phyloP scores from a whole-genome alignment of 2,329 filamentous ascomycete genomes.

The Aspergillus sclerotialis region DNA sequence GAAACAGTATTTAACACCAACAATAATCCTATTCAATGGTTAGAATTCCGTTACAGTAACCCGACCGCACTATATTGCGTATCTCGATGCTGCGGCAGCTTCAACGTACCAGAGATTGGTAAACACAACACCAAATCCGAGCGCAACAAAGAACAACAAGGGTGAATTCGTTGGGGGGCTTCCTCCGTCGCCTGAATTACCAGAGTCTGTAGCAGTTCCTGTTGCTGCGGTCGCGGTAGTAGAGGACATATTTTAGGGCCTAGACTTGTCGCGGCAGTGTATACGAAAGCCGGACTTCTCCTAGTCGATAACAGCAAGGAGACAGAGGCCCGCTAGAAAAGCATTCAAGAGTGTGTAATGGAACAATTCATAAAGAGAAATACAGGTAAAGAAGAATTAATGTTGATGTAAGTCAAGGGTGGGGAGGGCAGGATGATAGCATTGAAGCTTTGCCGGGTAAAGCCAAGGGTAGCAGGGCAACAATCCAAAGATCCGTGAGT shows the following conservation, averaged over 20 bases:
- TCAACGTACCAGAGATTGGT: conserved; percentile 90
- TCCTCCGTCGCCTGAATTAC: conserved; percentile 21
- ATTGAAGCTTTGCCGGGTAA: not conserved
- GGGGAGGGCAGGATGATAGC: not conserved
- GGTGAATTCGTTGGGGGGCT: conserved; percentile 61
- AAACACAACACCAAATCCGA: conserved; percentile 96
- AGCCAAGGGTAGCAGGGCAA: not conserved
- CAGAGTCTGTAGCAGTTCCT: conserved; percentile 18
- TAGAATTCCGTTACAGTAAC: conserved; percentile 3
- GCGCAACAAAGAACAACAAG: conserved; percentile 83
- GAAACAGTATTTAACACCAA: conserved; percentile 99
- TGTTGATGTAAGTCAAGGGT: not conserved
- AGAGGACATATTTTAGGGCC: conserved; percentile 17
- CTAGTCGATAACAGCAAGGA: conserved; percentile 1
- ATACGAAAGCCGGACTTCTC: conserved; percentile 1
- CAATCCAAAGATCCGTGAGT: conserved; percentile 1
- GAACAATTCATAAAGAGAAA: not conserved
- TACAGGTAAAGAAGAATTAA: not conserved
- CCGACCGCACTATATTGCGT: no score
- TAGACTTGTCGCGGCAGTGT: not conserved
- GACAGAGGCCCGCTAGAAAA: not conserved
- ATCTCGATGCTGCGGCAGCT: not conserved
- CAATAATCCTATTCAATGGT: conserved; percentile 72
- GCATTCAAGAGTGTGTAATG: no score
- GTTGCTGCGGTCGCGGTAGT: conserved; percentile 20